These are phyloP conservation scores for Breviolum minutum DNA, from an alignment of 73 alveolate genomes.

Conservation along the genomic window DNA sequence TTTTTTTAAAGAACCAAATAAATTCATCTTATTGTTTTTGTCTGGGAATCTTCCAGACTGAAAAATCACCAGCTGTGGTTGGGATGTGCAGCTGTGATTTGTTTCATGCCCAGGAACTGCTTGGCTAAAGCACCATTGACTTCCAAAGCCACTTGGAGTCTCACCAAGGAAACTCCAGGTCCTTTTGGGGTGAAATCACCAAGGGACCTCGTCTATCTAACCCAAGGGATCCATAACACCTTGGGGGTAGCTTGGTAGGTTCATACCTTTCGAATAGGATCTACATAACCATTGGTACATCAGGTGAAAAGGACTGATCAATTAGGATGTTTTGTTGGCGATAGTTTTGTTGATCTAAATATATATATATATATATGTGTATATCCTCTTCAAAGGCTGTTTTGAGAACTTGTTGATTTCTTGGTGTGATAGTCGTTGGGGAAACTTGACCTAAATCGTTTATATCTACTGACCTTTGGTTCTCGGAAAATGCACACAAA, in stretches of 20 bases:
- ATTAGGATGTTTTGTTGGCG: no score
- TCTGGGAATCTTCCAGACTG: neutral
- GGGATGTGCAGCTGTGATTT: neutral
- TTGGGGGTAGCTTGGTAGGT: neutral
- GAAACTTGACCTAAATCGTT: no score
- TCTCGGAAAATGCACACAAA: no score
- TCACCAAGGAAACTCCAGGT: neutral
- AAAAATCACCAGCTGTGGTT: neutral
- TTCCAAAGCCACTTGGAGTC: neutral
- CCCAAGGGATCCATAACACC: no score
- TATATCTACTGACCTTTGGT: no score
- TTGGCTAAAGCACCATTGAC: neutral
- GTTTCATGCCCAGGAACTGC: neutral
- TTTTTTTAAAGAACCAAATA: neutral
- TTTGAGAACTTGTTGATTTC: no score
- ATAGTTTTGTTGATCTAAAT: no score
- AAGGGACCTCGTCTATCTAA: no score
- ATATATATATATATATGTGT: no score
- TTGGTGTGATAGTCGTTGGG: no score
- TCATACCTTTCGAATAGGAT: neutral
- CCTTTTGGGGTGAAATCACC: neutral
- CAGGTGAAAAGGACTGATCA: neutral
- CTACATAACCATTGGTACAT: neutral
- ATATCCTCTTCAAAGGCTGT: no score
- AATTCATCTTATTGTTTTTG: neutral